Evolutionary conservation across 2,329 filamentous ascomycete genomes (phyloP), one percentile per base, ranked within the genome.

Genomic region (Westerdykella sp.): DNA sequence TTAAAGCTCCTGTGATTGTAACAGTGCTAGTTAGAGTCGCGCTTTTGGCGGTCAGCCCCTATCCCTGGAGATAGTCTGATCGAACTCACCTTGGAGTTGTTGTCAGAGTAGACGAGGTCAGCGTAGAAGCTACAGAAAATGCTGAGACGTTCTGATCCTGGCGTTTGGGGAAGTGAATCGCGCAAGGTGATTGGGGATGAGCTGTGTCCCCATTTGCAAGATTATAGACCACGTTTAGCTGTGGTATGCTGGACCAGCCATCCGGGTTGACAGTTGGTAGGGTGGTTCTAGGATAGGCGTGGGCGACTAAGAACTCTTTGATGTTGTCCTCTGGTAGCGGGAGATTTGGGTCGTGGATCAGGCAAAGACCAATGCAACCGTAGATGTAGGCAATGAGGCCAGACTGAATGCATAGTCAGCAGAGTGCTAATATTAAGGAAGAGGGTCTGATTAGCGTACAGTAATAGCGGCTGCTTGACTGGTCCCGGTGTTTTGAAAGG

Each of bases 391-490:
- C 44, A 34, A 28, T n/a, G n/a, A 46, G 37, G 12, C 44, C 40
- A 10, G 40, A 40, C 44, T 46, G 5, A 6, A 15, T 14, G 4
- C 6, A n/a, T 36, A 13, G 12, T 35, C 32, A 35, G 7, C 15
- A 14, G 13, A 35, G 16, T 10, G 15, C 22, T 38, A 25, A 28
- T 28, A 28, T 28, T 7, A 10, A 10, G 16, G 9, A 25, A 38
- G 16, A 12, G 3, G 18, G 22, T 11, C 16, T n/a, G 21, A 10
- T 21, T 15, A 4, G 39, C 44, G 37, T 28, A 46, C 44, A 25
- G 38, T 40, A 6, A 46, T 46, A 12, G 44, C 40, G 9, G 40
- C 37, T 25, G 44, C 44, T 34, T 39, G 44, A 15, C 44, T 46
- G 5, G 40, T 46, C 10, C 40, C 44, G 4, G 13, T 9, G 15